Evolutionary conservation across 2,329 filamentous ascomycete genomes (phyloP).

Genomic region (Pseudopyrenochaeta lycopersici): DNA sequence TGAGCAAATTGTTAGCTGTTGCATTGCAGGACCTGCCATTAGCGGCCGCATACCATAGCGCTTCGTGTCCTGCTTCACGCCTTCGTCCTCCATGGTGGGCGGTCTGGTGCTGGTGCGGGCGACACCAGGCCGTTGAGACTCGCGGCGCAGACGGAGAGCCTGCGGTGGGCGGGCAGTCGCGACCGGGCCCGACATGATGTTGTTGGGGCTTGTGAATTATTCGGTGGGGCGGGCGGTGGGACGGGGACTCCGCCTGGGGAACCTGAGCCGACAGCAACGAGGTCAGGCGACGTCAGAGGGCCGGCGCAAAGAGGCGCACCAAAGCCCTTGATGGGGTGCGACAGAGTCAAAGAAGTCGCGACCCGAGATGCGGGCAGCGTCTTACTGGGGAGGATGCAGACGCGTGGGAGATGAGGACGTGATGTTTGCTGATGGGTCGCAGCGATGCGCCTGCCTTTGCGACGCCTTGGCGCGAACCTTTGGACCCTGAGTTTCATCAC

Average conservation of each 20-base stretch:
- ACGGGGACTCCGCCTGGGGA: constrained; percentile 18
- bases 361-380: constrained; percentile 1
- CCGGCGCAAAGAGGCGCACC: constrained; percentile 25
- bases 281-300: constrained; percentile 9
- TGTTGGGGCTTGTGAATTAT: constrained; percentile 12
- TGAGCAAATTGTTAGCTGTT: constrained; percentile 45
- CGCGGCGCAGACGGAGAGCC: constrained; percentile 54
- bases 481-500: constrained; percentile 12
- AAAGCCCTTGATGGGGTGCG: constrained; percentile 7
- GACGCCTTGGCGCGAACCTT: constrained; percentile 3
- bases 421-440: constrained; percentile 22
- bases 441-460: constrained; percentile 13
- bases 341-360: constrained; percentile 7
- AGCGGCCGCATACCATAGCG: constrained; percentile 39
- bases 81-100: constrained; percentile 39
- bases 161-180: constrained; percentile 48
- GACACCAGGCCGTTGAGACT: constrained; percentile 52
- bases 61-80: constrained; percentile 38
- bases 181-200: constrained; percentile 44
- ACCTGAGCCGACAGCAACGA: constrained; percentile 15
- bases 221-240: constrained; percentile 24
- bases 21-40: not conserved
- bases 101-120: constrained; percentile 37
- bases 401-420: constrained; percentile 17
- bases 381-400: constrained; percentile 3